phyloP scores from a whole-genome alignment of 1,284 basidiomycete genomes.

The Ceratobasidium sp. region DNA sequence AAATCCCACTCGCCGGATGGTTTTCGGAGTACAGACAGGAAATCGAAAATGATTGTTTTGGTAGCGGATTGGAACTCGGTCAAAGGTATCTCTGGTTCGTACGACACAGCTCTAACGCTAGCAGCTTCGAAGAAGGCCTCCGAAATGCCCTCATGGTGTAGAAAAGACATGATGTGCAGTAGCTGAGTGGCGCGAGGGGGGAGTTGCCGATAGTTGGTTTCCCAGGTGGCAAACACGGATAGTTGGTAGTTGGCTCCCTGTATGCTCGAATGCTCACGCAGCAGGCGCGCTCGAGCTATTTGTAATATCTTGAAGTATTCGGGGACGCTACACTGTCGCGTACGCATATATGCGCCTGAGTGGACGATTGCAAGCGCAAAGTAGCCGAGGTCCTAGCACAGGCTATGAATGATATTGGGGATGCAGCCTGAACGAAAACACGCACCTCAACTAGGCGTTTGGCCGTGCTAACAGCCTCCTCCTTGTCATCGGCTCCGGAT shows the following conservation, averaged over 20 bases:
- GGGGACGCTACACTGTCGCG: background rate
- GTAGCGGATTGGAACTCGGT: too few species aligned
- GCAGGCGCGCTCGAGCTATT: background rate
- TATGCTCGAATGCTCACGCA: background rate
- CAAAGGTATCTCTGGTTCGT: too few species aligned
- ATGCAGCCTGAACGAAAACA: background rate
- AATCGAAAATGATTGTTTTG: too few species aligned
- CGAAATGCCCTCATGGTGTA: constrained; percentile 20
- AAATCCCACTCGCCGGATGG: too few species aligned
- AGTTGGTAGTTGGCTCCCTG: background rate
- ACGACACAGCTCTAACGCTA: too few species aligned
- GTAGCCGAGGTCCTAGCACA: constrained; percentile 15
- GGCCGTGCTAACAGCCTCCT: background rate
- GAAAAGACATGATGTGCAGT: background rate
- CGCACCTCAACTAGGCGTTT: constrained; percentile 1
- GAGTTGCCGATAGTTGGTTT: background rate
- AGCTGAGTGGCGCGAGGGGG: background rate
- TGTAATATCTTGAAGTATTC: background rate
- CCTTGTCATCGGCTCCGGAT: background rate
- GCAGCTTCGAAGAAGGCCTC: constrained; percentile 16
- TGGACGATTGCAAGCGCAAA: constrained; percentile 13
- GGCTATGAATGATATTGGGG: background rate
- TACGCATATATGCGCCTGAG: constrained; percentile 21
- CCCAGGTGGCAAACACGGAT: constrained; percentile 2
- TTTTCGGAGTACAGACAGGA: too few species aligned